Evolutionary conservation across 345 rosid genomes (phyloP), one percentile per base, ranked within the genome.

Genomic region (Eucalyptus caleyi): DNA sequence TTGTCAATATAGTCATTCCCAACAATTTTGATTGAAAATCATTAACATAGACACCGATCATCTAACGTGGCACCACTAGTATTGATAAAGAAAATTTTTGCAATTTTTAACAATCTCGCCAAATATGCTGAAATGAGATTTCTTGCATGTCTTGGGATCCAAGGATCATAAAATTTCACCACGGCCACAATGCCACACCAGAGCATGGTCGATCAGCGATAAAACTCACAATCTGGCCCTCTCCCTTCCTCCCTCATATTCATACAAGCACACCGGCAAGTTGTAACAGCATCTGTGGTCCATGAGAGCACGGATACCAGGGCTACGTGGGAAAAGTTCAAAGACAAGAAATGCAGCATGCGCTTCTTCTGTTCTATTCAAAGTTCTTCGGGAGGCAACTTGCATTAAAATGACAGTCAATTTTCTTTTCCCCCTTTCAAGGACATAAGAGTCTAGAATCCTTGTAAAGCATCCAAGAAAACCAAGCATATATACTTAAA

Each of bases 1-100:
- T 69, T 34, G 2, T 69, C 24, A 34, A 2, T 34, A 2, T 1
- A 34, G 6, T 34, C 23, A 1, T 19, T 69, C 7, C 7, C 1
- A 65, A 8, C 3, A 14, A 65, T 15, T n/a, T 65, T 65, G 40
- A 14, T n/a, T n/a, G 21, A 6, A 65, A 65, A 65, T 15, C 3
- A 18, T 30, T 4, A 15, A 65, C 8, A 7, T 65, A 1, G 37
- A 30, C 19, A 7, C 3, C 1, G 1, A 6, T 4, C 3, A 0
- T n/a, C 8, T n/a, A 13, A 65, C 2, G 0, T n/a, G 77, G 37
- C 4, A 69, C 6, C 1, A 5, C 80, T 2, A n/a, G 5, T 6
- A 7, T 1, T n/a, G 3, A n/a, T 30, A 16, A 4, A 13, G 37
- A 30, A 1, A 15, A 65, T 15, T 65, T 65, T 65, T n/a, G 21